Evolutionary conservation across 2,329 filamentous ascomycete genomes (phyloP), one percentile per base, ranked within the genome.

Genomic region (Fusarium scirpi): DNA sequence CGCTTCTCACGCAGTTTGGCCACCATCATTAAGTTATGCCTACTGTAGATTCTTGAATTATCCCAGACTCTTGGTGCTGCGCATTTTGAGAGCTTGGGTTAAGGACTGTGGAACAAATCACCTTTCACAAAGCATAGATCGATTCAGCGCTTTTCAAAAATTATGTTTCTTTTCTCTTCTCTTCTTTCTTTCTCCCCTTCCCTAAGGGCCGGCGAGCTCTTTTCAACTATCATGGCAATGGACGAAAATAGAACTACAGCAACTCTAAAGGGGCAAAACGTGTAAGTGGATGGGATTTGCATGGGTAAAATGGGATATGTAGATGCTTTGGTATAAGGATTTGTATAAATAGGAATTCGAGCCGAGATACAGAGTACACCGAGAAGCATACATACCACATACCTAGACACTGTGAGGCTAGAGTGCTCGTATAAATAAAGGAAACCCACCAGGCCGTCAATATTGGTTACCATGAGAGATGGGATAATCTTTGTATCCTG

Each of bases 1-100:
- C 93, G 16, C 84, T 95, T 43, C 80, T 94, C 44, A 93, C 92
- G 22, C 92, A 94, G 74, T 88, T 94, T 70, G 92, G 92, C 5
- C 92, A 94, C 78, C 90, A 91, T 75, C 91, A 94, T 76, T 87
- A 75, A 61, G 32, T 45, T n/a, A 40, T 41, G 24, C 8, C 10
- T 18, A 38, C 34, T 38, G 34, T 38, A 61, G 44, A 18, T 51
- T 46, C 38, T 41, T 46, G 43, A 53, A 49, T 61, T 27, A 54
- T 63, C 53, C 24, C 38, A 38, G 58, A 52, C 43, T 63, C 46
- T 24, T 22, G 45, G n/a, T 62, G 58, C 67, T 60, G 60, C 32
- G 58, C 47, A 58, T 58, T 49, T 48, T 30, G 55, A 43, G 47
- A 48, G 60, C 24, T 58, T 64, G 24, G 45, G 51, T 38, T 49